These are phyloP conservation scores for Gossypium arboreum DNA, from an alignment of 345 rosid species.

Conservation along the genomic window DNA sequence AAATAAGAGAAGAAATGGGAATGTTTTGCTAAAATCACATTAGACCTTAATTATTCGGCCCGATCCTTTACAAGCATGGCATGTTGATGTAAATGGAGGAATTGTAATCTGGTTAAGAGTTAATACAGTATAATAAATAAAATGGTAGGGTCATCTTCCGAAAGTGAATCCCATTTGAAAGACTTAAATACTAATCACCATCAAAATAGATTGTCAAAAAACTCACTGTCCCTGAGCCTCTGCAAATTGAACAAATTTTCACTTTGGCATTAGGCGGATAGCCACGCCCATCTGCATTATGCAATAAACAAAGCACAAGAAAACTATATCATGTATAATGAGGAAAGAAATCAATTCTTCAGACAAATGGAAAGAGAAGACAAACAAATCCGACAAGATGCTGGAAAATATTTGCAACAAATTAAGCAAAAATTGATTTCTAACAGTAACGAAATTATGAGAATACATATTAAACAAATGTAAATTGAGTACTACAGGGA, in stretches of 20 bases:
- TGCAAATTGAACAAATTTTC: conserved; percentile 66
- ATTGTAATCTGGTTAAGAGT: conserved; percentile 60
- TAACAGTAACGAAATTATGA: not conserved
- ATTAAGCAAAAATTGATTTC: conserved; percentile 1
- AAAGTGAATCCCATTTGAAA: conserved; percentile 14
- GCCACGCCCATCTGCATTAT: conserved; percentile 75
- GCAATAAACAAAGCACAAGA: conserved; percentile 18
- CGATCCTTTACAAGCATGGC: conserved; percentile 69
- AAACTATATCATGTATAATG: conserved; percentile 8
- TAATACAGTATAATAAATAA: conserved; percentile 8
- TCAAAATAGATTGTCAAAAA: conserved; percentile 20
- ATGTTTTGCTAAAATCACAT: conserved; percentile 13
- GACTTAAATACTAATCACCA: conserved; percentile 23
- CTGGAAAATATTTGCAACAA: not conserved
- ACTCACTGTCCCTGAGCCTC: conserved; percentile 86
- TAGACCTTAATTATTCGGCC: conserved; percentile 70
- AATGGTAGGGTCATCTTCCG: not conserved
- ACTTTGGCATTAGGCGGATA: conserved; percentile 54
- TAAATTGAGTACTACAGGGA: not conserved
- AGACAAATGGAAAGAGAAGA: not conserved
- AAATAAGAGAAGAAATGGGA: not conserved
- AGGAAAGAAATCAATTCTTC: not conserved
- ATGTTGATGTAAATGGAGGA: conserved; percentile 89
- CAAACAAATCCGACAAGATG: not conserved
- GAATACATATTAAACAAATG: not conserved